phyloP scores from a whole-genome alignment of 2,329 filamentous ascomycete genomes.

The Trichoderma arundinaceum region DNA sequence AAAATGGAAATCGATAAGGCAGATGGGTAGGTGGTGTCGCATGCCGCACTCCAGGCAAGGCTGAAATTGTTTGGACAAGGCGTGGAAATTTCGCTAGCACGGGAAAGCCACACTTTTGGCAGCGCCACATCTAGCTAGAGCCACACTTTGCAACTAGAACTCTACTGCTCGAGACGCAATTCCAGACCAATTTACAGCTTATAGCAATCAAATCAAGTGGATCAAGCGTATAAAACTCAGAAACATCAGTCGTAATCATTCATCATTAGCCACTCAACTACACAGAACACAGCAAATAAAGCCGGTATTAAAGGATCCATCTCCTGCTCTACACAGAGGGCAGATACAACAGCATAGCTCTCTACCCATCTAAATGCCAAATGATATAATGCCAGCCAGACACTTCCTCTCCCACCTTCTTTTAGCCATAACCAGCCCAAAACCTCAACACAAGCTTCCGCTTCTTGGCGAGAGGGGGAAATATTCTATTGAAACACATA shows the following conservation, averaged over 20 bases:
- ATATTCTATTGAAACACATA: conserved; percentile 71
- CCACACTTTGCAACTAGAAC: conserved; percentile 2
- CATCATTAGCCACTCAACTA: too few relatives aligned
- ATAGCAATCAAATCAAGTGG: too few relatives aligned
- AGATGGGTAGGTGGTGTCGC: conserved; percentile 13
- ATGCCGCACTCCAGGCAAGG: conserved; percentile 36
- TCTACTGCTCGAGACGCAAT: background rate
- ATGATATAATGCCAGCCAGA: too few relatives aligned
- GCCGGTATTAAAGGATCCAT: too few relatives aligned
- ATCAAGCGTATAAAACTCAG: too few relatives aligned
- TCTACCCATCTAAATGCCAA: background rate
- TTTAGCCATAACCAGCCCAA: conserved; percentile 1
- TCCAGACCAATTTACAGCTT: too few relatives aligned
- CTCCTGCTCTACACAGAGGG: too few relatives aligned
- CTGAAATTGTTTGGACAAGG: conserved; percentile 41
- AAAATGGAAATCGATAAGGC: background rate
- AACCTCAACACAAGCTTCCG: background rate
- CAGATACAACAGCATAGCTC: too few relatives aligned
- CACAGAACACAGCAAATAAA: too few relatives aligned
- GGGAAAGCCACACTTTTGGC: conserved; percentile 30
- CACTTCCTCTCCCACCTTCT: background rate
- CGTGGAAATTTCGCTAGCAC: conserved; percentile 42
- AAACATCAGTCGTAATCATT: too few relatives aligned
- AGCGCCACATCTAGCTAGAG: conserved; percentile 19
- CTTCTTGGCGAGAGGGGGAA: background rate